Percentiles rank a stretch among this genome's conserved stretches.
Conservation (phyloP, 495 filamentous ascomycete genomes). For the Talaromyces thailandensis region DNA sequence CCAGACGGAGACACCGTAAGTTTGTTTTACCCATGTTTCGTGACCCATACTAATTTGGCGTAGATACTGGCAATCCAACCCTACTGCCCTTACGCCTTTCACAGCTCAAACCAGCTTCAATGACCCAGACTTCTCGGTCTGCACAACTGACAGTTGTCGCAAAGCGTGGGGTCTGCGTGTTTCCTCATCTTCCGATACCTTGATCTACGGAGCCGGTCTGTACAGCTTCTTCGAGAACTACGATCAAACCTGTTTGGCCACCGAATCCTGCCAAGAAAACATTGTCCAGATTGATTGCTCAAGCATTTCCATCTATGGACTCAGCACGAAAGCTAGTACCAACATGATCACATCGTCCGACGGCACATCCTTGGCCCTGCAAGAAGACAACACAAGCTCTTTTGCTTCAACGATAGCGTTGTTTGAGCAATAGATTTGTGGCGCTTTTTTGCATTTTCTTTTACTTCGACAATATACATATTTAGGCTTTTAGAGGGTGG, state of each 20-base stretch:
- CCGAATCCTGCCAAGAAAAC: conserved; percentile 73
- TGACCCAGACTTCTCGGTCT: conserved; percentile 67
- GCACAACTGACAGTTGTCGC: conserved; percentile 54
- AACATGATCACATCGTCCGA: conserved; percentile 67
- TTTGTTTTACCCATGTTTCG: background rate
- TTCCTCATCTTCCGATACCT: conserved; percentile 55
- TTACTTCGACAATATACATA: conserved; percentile 2
- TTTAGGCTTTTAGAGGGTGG: background rate
- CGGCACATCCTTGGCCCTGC: conserved; percentile 42
- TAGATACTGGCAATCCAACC: conserved; percentile 78
- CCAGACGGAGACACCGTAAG: conserved; percentile 75
- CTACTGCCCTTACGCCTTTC: conserved; percentile 60
- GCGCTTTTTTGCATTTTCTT: background rate
- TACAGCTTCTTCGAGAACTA: conserved; percentile 90
- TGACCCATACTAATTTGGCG: background rate
- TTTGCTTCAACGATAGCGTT: conserved; percentile 70
- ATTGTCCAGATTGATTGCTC: conserved; percentile 78
- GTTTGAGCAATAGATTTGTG: conserved; percentile 33
- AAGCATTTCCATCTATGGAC: conserved; percentile 61
- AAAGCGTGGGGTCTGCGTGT: conserved; percentile 85
- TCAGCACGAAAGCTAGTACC: conserved; percentile 79
- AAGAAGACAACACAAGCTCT: conserved; percentile 58
- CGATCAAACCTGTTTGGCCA: conserved; percentile 62
- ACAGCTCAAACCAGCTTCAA: conserved; percentile 49
- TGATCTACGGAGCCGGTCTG: conserved; percentile 68